Evolutionary conservation across 371 early-diverging fungal genomes (phyloP).

Genomic region (Haplosporangium sp.): DNA sequence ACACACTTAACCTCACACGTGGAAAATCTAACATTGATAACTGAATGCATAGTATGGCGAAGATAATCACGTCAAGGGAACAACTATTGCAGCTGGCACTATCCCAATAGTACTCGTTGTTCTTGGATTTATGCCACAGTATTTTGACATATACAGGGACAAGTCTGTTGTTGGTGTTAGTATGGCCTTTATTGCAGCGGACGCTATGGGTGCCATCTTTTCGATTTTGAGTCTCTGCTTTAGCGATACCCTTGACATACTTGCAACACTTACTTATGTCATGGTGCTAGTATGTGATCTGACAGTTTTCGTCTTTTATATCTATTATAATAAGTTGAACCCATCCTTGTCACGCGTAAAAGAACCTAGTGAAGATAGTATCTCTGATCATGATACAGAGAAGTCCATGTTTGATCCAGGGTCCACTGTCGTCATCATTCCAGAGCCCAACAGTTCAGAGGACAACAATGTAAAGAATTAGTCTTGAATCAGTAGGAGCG

Average conservation of each 20-base stretch:
- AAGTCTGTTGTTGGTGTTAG: constrained; percentile 58
- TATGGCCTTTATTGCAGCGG: constrained; percentile 62
- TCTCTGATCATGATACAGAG: background rate
- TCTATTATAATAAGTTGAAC: constrained; percentile 34
- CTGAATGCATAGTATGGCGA: constrained; percentile 10
- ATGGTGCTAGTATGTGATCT: constrained; percentile 43
- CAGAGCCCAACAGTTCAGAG: background rate
- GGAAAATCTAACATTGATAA: background rate
- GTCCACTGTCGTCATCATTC: background rate
- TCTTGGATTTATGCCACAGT: constrained; percentile 67
- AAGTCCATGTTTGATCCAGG: background rate
- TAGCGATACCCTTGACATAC: constrained; percentile 23
- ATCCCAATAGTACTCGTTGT: constrained; percentile 58
- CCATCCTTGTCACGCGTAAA: background rate
- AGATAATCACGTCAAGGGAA: constrained; percentile 33
- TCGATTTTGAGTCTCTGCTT: constrained; percentile 58
- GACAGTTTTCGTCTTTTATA: constrained; percentile 25
- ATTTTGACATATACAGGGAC: constrained; percentile 57
- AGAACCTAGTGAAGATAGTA: background rate
- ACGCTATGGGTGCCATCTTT: constrained; percentile 61
- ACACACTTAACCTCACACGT: background rate
- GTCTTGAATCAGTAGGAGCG: no score
- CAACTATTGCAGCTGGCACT: constrained; percentile 58
- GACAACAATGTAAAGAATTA: background rate
- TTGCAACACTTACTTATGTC: constrained; percentile 40